These are phyloP conservation scores for Leishmania turanica DNA, from an alignment of 208 protist species.

Conservation along the genomic window DNA sequence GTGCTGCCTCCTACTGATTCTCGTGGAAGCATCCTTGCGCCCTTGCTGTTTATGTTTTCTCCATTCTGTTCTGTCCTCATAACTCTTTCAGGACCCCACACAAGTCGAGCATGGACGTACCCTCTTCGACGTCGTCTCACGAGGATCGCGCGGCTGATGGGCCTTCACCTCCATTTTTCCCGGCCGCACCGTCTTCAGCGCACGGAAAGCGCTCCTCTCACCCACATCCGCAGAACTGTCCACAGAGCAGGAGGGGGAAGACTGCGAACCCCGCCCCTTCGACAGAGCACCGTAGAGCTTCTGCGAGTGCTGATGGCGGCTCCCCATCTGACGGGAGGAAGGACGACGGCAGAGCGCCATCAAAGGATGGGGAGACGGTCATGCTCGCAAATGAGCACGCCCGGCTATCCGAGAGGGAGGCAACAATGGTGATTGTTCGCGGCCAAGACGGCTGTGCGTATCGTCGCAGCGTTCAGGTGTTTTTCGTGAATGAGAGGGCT, in stretches of 20 bases:
- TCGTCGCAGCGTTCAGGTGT: slow-evolving; percentile 43
- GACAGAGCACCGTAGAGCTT: neutral
- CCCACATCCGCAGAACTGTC: neutral
- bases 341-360: too few species aligned
- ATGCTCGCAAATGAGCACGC: neutral
- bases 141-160: neutral
- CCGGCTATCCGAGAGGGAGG: neutral
- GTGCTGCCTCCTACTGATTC: neutral
- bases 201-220: neutral
- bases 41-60: neutral
- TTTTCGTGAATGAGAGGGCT: slow-evolving; percentile 43
- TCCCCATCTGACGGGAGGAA: neutral
- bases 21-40: neutral
- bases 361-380: too few species aligned
- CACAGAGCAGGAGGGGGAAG: neutral
- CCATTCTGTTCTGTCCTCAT: neutral
- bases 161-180: neutral
- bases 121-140: neutral
- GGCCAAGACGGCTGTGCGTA: slow-evolving; percentile 20
- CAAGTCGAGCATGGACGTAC: neutral
- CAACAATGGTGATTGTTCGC: slow-evolving; percentile 9
- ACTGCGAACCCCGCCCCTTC: neutral
- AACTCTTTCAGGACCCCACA: neutral
- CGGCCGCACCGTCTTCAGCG: neutral
- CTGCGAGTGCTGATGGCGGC: neutral